These are phyloP conservation scores for Papilionanthe hybrid DNA, from an alignment of 116 monocot species.

Conservation along the genomic window DNA sequence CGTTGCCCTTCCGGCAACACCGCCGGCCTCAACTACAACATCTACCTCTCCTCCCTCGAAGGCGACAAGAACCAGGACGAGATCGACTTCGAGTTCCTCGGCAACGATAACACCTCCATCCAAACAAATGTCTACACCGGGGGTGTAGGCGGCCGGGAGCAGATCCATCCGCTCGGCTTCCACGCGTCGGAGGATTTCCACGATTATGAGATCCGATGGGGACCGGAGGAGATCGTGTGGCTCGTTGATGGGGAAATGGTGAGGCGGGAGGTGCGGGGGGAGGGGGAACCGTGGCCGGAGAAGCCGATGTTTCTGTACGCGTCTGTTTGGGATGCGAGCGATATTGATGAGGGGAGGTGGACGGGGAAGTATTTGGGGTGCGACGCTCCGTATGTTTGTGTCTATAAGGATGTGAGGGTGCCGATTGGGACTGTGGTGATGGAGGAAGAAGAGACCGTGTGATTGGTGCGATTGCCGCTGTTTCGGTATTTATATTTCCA, in stretches of 20 bases:
- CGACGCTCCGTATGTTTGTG: slow-evolving; percentile 59
- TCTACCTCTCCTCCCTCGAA: slow-evolving; percentile 71
- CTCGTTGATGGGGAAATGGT: slow-evolving; percentile 40
- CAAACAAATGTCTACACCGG: slow-evolving; percentile 57
- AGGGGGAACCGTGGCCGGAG: slow-evolving; percentile 36
- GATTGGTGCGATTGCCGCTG: not conserved
- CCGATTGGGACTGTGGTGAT: slow-evolving; percentile 8
- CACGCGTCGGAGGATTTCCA: slow-evolving; percentile 51
- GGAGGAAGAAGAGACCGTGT: slow-evolving; percentile 3
- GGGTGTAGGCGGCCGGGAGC: slow-evolving; percentile 40
- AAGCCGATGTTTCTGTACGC: slow-evolving; percentile 69
- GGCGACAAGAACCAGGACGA: slow-evolving; percentile 60
- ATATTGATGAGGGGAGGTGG: slow-evolving; percentile 58
- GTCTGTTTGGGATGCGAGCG: slow-evolving; percentile 65
- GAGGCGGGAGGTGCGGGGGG: slow-evolving; percentile 34
- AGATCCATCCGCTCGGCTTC: slow-evolving; percentile 46
- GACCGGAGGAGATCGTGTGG: slow-evolving; percentile 35
- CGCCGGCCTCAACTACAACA: slow-evolving; percentile 63
- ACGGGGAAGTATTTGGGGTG: slow-evolving; percentile 46
- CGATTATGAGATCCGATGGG: slow-evolving; percentile 57
- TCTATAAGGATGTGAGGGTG: slow-evolving; percentile 56
- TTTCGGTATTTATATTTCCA: too few relatives aligned
- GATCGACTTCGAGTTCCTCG: slow-evolving; percentile 82
- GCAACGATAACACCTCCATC: slow-evolving; percentile 42
- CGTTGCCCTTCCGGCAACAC: slow-evolving; percentile 47